Conservation (phyloP, 345 rosid genomes). For the Alliaria petiolata region DNA sequence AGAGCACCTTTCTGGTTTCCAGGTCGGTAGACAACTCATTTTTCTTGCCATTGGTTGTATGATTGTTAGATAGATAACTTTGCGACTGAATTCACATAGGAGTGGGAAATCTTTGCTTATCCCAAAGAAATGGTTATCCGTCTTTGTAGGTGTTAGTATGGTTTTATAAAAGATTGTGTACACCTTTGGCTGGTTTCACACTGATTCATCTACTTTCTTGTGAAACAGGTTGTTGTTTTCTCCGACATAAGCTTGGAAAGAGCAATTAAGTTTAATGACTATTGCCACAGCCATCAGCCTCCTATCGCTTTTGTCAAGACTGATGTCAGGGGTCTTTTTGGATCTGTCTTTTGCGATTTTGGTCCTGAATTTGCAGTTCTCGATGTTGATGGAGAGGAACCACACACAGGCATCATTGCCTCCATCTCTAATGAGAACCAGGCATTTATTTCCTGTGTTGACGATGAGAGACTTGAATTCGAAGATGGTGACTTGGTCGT, state of each 20-base stretch:
- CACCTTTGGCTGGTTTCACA: neutral
- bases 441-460: constrained; percentile 87
- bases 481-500: constrained; percentile 94
- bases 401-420: constrained; percentile 92
- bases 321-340: constrained; percentile 97
- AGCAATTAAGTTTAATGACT: constrained; percentile 80
- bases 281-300: constrained; percentile 82
- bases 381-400: constrained; percentile 96
- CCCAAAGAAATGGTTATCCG: neutral
- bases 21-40: constrained; percentile 44
- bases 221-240: constrained; percentile 83
- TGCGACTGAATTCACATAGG: neutral
- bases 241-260: constrained; percentile 69
- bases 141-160: neutral
- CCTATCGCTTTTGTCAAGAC: constrained; percentile 87
- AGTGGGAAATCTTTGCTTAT: neutral
- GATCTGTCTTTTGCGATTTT: constrained; percentile 92
- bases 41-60: neutral
- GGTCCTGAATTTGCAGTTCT: constrained; percentile 87
- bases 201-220: constrained; percentile 17
- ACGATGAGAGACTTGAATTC: constrained; percentile 95
- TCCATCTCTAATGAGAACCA: constrained; percentile 87
- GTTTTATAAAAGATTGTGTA: neutral
- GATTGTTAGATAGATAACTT: neutral
- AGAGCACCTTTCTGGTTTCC: constrained; percentile 78